These are phyloP conservation scores for Xylariomycetidae sp. DNA, from an alignment of 2,329 filamentous ascomycete genomes.

Conservation along the genomic window DNA sequence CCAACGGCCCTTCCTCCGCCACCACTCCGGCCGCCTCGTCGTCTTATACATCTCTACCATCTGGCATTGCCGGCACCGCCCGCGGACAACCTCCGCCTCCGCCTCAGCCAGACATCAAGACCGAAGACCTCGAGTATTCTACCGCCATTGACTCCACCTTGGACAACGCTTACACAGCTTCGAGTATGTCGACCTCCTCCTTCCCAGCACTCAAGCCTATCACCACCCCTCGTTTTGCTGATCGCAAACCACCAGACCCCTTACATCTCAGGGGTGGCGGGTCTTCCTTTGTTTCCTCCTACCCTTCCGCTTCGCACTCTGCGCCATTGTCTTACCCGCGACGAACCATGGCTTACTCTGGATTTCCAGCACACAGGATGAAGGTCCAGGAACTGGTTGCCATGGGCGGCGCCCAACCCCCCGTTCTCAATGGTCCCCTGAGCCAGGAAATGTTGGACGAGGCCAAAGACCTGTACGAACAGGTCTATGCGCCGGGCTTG, in stretches of 20 bases:
- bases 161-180: slow-evolving; percentile 37
- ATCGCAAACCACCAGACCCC: slow-evolving; percentile 30
- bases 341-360: slow-evolving; percentile 38
- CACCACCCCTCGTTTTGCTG: slow-evolving; percentile 18
- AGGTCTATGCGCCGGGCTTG: slow-evolving; percentile 70
- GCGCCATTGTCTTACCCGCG: slow-evolving; percentile 23
- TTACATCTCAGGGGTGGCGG: slow-evolving; percentile 49
- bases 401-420: slow-evolving; percentile 54
- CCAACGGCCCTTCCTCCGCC: slow-evolving; percentile 19
- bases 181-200: slow-evolving; percentile 31
- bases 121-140: slow-evolving; percentile 28
- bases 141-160: slow-evolving; percentile 62
- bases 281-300: slow-evolving; percentile 34
- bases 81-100: too few relatives aligned
- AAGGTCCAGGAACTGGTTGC: slow-evolving; percentile 69
- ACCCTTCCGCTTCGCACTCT: slow-evolving; percentile 21
- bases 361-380: slow-evolving; percentile 56
- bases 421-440: slow-evolving; percentile 48
- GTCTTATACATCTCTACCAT: slow-evolving; percentile 21
- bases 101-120: too few relatives aligned
- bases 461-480: slow-evolving; percentile 66
- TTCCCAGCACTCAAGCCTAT: slow-evolving; percentile 23
- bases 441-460: slow-evolving; percentile 55
- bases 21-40: slow-evolving; percentile 17
- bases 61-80: slow-evolving; percentile 23